Evolutionary conservation across 2,329 filamentous ascomycete species (phyloP), one percentile per base, ranked within the genome.

Genomic region (Arthroderma sp.): DNA sequence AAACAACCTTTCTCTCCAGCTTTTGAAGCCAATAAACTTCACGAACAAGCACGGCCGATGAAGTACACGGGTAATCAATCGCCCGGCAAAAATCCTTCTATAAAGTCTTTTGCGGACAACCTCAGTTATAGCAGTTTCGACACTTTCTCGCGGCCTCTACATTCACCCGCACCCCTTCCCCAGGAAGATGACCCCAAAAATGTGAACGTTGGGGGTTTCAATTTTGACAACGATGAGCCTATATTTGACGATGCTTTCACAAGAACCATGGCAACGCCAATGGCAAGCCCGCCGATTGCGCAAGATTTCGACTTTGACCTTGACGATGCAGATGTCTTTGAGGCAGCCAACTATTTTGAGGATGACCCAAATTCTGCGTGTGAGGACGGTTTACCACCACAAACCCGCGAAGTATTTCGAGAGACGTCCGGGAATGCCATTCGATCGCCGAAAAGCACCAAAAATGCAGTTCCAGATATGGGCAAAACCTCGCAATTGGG

Each of bases 311-410:
- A 66, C 32, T 57, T 63, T 46, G 62, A 64, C 48, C 60, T 60
- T 31, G 64, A 66, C 41, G 67, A 70, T 47, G 63, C 66, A 42
- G 66, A 69, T 29, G 65, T 71, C 55, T 55, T 69, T n/a, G 63
- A 70, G 45, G 63, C 53, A 33, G 61, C 60, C n/a, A 60, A 64
- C 36, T 53, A 58, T 46, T 55, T 67, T 30, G 59, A 66, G 22
- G 55, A 60, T 41, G 51, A 53, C 36, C 15, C 15, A 22, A 22
- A 22, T 22, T 22, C 15, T 22, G 15, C 15, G 15, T 46, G 32
- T 41, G 39, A 41, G 11, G 39, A 41, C 55, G 6, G 34, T 50
- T 46, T 41, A 22, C 15, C 15, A 22, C 9, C 37, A 6, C 36
- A 56, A 40, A 48, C 50, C 29, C 64, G 66, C 31, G 54, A 56